Conservation (phyloP, 2,329 filamentous ascomycete species). For the Fusarium sp. region DNA sequence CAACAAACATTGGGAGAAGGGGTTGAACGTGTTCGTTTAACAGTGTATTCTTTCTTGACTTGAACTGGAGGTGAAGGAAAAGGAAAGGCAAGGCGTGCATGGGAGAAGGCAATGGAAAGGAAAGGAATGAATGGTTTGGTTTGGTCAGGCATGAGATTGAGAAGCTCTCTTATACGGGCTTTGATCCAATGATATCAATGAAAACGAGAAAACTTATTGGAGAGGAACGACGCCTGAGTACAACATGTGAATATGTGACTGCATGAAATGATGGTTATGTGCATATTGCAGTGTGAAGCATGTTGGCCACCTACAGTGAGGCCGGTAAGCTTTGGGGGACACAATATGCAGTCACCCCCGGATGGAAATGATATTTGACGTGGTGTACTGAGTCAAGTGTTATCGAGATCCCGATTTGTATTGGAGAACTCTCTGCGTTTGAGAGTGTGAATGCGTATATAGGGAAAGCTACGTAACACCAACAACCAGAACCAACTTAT, state of each 20-base stretch:
- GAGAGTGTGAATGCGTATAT: neutral
- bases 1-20: conserved; percentile 41
- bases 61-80: conserved; percentile 32
- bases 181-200: conserved; percentile 48
- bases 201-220: conserved; percentile 43
- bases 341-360: conserved; percentile 11
- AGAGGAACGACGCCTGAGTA: conserved; percentile 12
- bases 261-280: neutral
- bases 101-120: conserved; percentile 39
- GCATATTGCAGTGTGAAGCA: neutral
- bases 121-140: conserved; percentile 32
- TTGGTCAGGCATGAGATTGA: conserved; percentile 45
- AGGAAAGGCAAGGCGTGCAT: conserved; percentile 37
- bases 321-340: conserved; percentile 19
- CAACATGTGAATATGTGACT: neutral
- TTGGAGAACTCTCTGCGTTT: neutral
- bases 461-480: neutral
- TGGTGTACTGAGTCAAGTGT: neutral
- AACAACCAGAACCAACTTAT: neutral
- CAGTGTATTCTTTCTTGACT: conserved; percentile 48
- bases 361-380: neutral
- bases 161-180: conserved; percentile 36
- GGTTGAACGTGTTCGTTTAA: conserved; percentile 46
- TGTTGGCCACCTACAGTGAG: neutral
- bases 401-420: neutral